Evolutionary conservation across 495 filamentous ascomycete genomes (phyloP).

Genomic region (Penicillium coffeae): DNA sequence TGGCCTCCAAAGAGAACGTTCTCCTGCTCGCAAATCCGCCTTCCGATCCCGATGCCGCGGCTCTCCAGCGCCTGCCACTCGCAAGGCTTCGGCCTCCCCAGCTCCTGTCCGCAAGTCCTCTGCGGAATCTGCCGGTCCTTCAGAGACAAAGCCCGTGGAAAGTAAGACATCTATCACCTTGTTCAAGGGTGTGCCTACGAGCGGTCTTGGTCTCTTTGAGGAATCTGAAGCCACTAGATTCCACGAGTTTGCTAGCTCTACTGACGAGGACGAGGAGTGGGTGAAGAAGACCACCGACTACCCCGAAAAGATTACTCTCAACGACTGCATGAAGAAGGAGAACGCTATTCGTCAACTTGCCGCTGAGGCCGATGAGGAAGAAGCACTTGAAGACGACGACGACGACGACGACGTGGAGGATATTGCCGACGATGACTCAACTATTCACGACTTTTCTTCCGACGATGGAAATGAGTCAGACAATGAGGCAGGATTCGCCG

Average conservation of each 20-base stretch:
- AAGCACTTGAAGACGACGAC: conserved; percentile 62
- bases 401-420: conserved; percentile 58
- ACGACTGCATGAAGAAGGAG: conserved; percentile 87
- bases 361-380: conserved; percentile 91
- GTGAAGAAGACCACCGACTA: conserved; percentile 61
- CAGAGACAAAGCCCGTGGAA: conserved; percentile 1
- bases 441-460: conserved; percentile 58
- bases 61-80: conserved; percentile 47
- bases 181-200: conserved; percentile 32
- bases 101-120: not conserved
- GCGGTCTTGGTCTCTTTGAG: conserved; percentile 54
- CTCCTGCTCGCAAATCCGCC: conserved; percentile 23
- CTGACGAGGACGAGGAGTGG: conserved; percentile 83
- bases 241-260: conserved; percentile 86
- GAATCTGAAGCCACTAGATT: conserved; percentile 71
- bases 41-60: conserved; percentile 40
- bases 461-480: conserved; percentile 88
- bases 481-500: conserved; percentile 90
- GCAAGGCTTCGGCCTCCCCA: conserved; percentile 43
- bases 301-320: conserved; percentile 70
- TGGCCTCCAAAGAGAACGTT: conserved; percentile 27
- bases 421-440: conserved; percentile 57
- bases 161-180: conserved; percentile 2
- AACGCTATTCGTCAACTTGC: conserved; percentile 80
- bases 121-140: not conserved